A percentile compares a stretch with the other conserved stretches of the same genome.
These are phyloP conservation scores for Arthroderma uncinatum DNA, from an alignment of 2,329 filamentous ascomycete species.

Conservation along the genomic window DNA sequence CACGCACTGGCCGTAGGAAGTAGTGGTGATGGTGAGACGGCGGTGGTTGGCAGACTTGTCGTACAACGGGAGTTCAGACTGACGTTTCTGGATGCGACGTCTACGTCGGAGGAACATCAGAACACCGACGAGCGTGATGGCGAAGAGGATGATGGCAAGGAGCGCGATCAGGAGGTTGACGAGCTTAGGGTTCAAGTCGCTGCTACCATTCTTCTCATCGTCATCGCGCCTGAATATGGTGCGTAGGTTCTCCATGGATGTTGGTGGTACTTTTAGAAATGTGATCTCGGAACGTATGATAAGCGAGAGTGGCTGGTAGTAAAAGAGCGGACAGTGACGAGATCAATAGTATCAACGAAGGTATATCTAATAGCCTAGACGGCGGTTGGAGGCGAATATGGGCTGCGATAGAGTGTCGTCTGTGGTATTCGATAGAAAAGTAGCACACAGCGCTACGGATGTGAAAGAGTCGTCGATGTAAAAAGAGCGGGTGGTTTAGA, in stretches of 20 bases:
- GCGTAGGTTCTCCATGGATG: constrained; percentile 33
- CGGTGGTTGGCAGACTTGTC: constrained; percentile 44
- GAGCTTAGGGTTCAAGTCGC: constrained; percentile 49
- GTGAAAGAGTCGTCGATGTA: constrained; percentile 6
- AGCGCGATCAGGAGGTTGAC: constrained; percentile 70
- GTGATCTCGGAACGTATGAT: not conserved
- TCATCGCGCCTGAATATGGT: constrained; percentile 42
- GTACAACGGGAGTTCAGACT: constrained; percentile 54
- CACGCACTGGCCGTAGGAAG: constrained; percentile 59
- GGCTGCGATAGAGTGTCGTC: not conserved
- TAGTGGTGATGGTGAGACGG: constrained; percentile 46
- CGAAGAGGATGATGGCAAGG: constrained; percentile 64
- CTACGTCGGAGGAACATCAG: constrained; percentile 64
- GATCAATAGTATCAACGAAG: not conserved
- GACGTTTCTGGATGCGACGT: constrained; percentile 39
- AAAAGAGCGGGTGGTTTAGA: constrained; percentile 14
- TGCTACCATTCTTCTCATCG: constrained; percentile 22
- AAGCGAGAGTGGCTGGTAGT: not conserved
- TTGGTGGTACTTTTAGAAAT: not conserved
- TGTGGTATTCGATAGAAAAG: not conserved
- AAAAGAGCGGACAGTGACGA: not conserved
- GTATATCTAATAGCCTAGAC: not conserved
- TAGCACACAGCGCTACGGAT: constrained; percentile 10
- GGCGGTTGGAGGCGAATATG: not conserved
- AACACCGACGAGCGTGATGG: constrained; percentile 53